phyloP scores from a whole-genome alignment of 2,329 filamentous ascomycete species.

The Pseudogymnoascus pannorum region DNA sequence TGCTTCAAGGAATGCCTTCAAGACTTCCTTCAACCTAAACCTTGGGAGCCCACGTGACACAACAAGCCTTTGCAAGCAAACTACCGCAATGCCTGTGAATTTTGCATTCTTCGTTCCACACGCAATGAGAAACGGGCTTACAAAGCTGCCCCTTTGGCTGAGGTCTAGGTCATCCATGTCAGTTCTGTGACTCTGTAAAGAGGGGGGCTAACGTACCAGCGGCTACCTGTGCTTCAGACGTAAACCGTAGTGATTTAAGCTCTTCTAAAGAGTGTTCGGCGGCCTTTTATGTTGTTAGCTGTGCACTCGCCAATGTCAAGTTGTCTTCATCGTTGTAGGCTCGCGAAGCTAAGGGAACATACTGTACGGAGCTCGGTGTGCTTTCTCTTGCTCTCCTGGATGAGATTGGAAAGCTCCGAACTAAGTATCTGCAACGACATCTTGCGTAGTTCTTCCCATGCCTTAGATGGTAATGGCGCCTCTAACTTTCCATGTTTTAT shows the following conservation, averaged over 20 bases:
- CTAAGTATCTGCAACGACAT: slow-evolving; percentile 91
- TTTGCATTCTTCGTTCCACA: slow-evolving; percentile 86
- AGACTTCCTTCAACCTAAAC: slow-evolving; percentile 72
- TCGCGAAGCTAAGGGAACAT: slow-evolving; percentile 24
- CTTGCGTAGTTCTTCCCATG: slow-evolving; percentile 18
- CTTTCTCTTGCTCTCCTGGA: slow-evolving; percentile 94
- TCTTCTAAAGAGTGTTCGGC: slow-evolving; percentile 92
- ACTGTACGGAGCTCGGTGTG: slow-evolving; percentile 82
- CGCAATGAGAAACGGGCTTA: slow-evolving; percentile 88
- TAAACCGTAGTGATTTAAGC: slow-evolving; percentile 66
- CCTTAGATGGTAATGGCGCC: slow-evolving; percentile 6
- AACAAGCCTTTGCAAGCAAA: slow-evolving; percentile 83
- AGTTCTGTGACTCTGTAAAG: slow-evolving; percentile 11
- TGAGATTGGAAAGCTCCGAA: slow-evolving; percentile 80
- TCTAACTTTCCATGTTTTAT: slow-evolving; percentile 4
- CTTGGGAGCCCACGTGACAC: slow-evolving; percentile 73
- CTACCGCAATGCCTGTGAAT: slow-evolving; percentile 78
- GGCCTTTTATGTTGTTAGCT: slow-evolving; percentile 47
- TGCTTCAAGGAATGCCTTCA: slow-evolving; percentile 82
- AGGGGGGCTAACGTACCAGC: slow-evolving; percentile 25
- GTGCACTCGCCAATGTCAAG: slow-evolving; percentile 8
- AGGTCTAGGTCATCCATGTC: slow-evolving; percentile 53
- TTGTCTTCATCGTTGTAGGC: not conserved
- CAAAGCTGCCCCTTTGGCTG: slow-evolving; percentile 71
- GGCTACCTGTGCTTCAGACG: slow-evolving; percentile 56